Percentiles rank a stretch among this genome's conserved stretches.
These are phyloP conservation scores for Scleroderma bovista DNA, from an alignment of 768 basidiomycete genomes.

Conservation along the genomic window DNA sequence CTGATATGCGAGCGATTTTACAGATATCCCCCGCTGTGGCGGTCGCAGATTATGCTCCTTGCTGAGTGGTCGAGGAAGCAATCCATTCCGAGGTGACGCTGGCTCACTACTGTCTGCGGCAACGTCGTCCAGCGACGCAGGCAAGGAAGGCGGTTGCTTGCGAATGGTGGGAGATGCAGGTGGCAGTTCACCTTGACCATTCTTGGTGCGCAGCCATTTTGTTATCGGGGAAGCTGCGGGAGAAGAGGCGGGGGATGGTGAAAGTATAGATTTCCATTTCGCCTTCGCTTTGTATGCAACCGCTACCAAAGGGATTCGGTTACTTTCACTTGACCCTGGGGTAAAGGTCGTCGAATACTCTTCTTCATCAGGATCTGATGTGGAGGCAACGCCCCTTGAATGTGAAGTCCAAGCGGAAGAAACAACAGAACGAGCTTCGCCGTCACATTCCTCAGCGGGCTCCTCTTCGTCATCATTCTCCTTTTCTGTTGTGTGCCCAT, in stretches of 20 bases:
- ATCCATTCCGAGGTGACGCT: conserved; percentile 1
- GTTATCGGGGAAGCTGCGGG: conserved; percentile 21
- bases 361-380: conserved; percentile 38
- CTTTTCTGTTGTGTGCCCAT: conserved; percentile 35
- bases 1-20: conserved; percentile 31
- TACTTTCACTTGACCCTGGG: conserved; percentile 27
- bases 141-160: conserved; percentile 20
- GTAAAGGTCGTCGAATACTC: conserved; percentile 30
- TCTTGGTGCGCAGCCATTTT: conserved; percentile 28
- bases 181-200: conserved; percentile 9
- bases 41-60: conserved; percentile 17
- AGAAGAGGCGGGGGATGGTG: conserved; percentile 25
- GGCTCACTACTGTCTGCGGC: conserved; percentile 17
- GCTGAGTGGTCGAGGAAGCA: conserved; percentile 18
- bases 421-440: conserved; percentile 47
- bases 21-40: conserved; percentile 24
- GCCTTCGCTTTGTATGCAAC: conserved; percentile 52
- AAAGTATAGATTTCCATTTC: conserved; percentile 47
- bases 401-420: conserved; percentile 47
- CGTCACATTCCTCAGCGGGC: conserved; percentile 37
- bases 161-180: conserved; percentile 21
- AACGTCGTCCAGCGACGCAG: conserved; percentile 20
- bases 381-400: conserved; percentile 27
- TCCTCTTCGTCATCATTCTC: conserved; percentile 32
- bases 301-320: conserved; percentile 32